A percentile compares a stretch with the other conserved stretches of the same genome.
phyloP scores from a whole-genome alignment of 108 stramenopile genomes.

The Conticribra weissflogii region DNA sequence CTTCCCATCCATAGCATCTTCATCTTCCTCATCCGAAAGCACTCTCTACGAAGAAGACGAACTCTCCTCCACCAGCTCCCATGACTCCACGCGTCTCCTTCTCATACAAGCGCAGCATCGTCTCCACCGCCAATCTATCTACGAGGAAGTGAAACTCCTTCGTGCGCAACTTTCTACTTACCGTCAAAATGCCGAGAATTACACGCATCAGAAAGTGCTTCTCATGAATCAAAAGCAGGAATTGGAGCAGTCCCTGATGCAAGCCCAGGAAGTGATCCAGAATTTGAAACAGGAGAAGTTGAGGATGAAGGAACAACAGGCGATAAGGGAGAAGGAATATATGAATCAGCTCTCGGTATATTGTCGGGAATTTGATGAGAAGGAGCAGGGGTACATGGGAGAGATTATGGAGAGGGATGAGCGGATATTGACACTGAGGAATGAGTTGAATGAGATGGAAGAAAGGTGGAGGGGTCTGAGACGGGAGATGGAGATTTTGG shows the following conservation, averaged over 20 bases:
- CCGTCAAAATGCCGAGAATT: slow-evolving; percentile 14
- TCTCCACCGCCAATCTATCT: slow-evolving; percentile 36
- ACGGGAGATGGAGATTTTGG: slow-evolving; percentile 9
- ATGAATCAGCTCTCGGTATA: slow-evolving; percentile 38
- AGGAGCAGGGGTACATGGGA: slow-evolving; percentile 28
- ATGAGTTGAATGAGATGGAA: slow-evolving; percentile 24
- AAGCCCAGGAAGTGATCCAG: slow-evolving; percentile 19
- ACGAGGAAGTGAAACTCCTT: slow-evolving; percentile 32
- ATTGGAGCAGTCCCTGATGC: slow-evolving; percentile 13
- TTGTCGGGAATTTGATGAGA: slow-evolving; percentile 18
- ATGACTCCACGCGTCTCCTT: slow-evolving; percentile 27
- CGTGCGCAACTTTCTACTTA: slow-evolving; percentile 18
- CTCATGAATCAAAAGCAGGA: slow-evolving; percentile 13
- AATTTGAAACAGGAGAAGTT: slow-evolving; percentile 14
- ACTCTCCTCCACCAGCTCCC: slow-evolving; percentile 9
- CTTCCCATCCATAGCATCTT: no score
- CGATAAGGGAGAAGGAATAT: slow-evolving; percentile 27
- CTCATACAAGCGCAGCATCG: slow-evolving; percentile 18
- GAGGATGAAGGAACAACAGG: slow-evolving; percentile 21
- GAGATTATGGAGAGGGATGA: slow-evolving; percentile 27
- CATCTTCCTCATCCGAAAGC: not conserved
- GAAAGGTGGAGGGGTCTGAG: not conserved
- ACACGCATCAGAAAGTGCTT: slow-evolving; percentile 11
- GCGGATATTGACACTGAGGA: slow-evolving; percentile 29
- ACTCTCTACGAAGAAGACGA: slow-evolving; percentile 13